These are phyloP conservation scores for Oxyria digyna DNA, from an alignment of 148 eudicot species.

Conservation along the genomic window DNA sequence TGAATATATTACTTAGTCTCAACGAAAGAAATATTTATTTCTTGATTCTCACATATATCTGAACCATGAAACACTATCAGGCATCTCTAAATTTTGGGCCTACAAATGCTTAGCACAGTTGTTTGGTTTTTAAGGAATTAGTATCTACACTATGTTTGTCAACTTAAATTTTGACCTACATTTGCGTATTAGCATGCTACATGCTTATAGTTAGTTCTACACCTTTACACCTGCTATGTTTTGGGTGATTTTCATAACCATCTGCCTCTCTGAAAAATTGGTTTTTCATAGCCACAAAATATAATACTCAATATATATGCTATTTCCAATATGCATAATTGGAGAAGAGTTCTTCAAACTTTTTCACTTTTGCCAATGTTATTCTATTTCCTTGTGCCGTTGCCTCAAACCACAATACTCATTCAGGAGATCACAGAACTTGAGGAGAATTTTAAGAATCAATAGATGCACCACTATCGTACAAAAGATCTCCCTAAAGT, in stretches of 20 bases:
- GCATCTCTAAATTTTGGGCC: not conserved
- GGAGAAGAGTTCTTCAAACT: not conserved
- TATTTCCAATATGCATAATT: not conserved
- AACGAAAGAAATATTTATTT: not conserved
- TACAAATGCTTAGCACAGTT: not conserved
- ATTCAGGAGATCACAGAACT: not conserved
- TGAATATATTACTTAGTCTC: not conserved
- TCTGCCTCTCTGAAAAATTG: not conserved
- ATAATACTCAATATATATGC: not conserved
- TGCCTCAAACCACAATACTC: not conserved
- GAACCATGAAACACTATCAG: not conserved
- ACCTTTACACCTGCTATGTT: not conserved
- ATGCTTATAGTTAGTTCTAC: not conserved
- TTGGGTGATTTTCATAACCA: not conserved
- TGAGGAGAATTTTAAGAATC: not conserved
- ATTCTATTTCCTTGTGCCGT: not conserved
- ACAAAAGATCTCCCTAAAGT: not conserved
- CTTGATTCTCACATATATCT: not conserved
- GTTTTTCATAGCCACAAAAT: not conserved
- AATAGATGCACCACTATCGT: not conserved
- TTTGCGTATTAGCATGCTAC: not conserved
- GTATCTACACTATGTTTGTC: not conserved
- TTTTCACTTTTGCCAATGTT: not conserved
- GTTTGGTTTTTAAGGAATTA: not conserved
- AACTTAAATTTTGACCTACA: not conserved